phyloP scores from a whole-genome alignment of 305 asterid species.

The Monarda citriodora region DNA sequence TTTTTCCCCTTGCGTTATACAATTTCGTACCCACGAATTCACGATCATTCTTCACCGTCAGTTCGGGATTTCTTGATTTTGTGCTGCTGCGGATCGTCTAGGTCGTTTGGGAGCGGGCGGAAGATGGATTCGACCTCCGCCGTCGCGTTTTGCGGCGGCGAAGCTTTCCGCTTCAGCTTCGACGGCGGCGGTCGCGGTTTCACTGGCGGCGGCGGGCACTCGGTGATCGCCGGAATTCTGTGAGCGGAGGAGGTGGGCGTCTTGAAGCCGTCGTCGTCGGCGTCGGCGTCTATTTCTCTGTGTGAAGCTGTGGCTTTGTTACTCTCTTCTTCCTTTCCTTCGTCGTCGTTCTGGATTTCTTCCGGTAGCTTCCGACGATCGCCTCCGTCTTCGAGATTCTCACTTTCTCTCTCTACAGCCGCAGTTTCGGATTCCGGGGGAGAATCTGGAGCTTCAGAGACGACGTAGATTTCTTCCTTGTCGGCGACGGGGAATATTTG shows the following conservation, averaged over 20 bases:
- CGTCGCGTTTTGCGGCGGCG: constrained; percentile 28
- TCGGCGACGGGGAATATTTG: constrained; percentile 2
- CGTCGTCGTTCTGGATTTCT: not conserved
- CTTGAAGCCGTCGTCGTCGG: constrained; percentile 43
- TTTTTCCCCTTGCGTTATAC: not conserved
- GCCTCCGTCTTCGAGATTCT: not conserved
- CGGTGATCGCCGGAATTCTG: constrained; percentile 36
- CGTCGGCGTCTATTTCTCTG: constrained; percentile 26
- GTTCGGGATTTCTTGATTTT: constrained; percentile 44
- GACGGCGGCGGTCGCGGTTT: constrained; percentile 26
- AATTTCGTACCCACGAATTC: constrained; percentile 21
- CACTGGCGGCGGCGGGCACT: constrained; percentile 60
- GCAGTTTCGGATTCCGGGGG: not conserved
- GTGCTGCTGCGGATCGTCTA: constrained; percentile 20
- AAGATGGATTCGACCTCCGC: constrained; percentile 43
- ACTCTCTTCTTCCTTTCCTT: not conserved
- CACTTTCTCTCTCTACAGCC: constrained; percentile 2
- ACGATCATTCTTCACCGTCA: constrained; percentile 19
- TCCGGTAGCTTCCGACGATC: not conserved
- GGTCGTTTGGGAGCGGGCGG: constrained; percentile 12
- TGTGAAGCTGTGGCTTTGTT: constrained; percentile 9
- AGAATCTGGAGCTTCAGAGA: not conserved
- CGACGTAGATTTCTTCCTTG: not conserved
- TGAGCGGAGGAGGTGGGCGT: constrained; percentile 55
- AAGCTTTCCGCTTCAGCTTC: constrained; percentile 34